phyloP scores from a whole-genome alignment of 1,284 basidiomycete genomes.

The Volvariella surrecta region DNA sequence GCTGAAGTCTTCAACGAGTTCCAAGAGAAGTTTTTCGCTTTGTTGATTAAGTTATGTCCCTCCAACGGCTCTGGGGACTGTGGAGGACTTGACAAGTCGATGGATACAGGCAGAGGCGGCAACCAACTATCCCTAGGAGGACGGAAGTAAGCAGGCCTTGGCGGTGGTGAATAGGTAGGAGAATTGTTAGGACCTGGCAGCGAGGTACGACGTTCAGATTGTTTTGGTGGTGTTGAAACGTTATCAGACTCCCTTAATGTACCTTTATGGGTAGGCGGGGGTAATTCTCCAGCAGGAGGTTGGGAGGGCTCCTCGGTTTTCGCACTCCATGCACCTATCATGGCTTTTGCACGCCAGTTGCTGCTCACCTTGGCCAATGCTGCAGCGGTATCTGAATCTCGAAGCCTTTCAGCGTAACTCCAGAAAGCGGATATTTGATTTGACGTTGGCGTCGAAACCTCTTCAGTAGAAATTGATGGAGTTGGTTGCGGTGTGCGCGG shows the following conservation, averaged over 20 bases:
- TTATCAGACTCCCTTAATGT: constrained; percentile 10
- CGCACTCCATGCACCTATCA: constrained; percentile 32
- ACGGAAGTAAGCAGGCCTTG: constrained; percentile 49
- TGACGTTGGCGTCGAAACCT: constrained; percentile 9
- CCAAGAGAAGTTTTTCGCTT: constrained; percentile 31
- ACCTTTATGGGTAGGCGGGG: not conserved
- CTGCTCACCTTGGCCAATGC: constrained; percentile 61
- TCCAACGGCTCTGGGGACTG: not conserved
- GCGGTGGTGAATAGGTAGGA: constrained; percentile 41
- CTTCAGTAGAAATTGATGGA: constrained; percentile 17
- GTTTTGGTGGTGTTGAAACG: constrained; percentile 5
- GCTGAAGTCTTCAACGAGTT: constrained; percentile 26
- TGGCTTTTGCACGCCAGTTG: constrained; percentile 62
- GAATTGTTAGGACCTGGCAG: constrained; percentile 31
- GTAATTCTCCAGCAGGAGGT: not conserved
- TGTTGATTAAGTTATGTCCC: not conserved
- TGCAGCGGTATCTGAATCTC: constrained; percentile 63
- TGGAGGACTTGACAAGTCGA: constrained; percentile 17
- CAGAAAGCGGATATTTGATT: constrained; percentile 33
- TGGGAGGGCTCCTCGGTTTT: not conserved
- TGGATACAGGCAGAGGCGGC: constrained; percentile 17
- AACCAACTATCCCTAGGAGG: constrained; percentile 47
- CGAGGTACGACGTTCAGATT: constrained; percentile 27
- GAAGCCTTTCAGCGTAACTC: constrained; percentile 65
- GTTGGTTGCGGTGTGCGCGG: constrained; percentile 21